A percentile compares a stretch with the other conserved stretches of the same genome.
phyloP scores from a whole-genome alignment of 1,284 basidiomycete genomes.

The Ganoderma resinaceum region DNA sequence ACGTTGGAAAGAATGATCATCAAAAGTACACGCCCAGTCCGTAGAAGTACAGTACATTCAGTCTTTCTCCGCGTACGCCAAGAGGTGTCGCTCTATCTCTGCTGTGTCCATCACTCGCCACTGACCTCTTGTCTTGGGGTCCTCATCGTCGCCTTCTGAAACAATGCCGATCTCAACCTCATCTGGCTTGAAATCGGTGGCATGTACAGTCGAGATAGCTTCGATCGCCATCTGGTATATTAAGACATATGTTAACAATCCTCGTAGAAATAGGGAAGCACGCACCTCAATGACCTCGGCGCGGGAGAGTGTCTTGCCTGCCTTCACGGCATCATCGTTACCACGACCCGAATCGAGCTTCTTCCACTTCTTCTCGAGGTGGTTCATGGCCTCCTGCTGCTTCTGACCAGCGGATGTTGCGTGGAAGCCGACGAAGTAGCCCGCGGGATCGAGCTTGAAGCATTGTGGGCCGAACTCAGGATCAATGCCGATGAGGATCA shows the following conservation, averaged over 20 bases:
- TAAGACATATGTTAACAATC: neutral
- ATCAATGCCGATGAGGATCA: constrained; percentile 96
- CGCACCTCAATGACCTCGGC: constrained; percentile 85
- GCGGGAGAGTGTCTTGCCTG: constrained; percentile 69
- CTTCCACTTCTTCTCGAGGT: constrained; percentile 99
- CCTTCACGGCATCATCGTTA: constrained; percentile 74
- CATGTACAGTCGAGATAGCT: constrained; percentile 90
- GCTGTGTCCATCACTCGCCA: constrained; percentile 87
- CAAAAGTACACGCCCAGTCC: constrained; percentile 20
- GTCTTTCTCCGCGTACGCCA: constrained; percentile 95
- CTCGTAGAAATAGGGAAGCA: constrained; percentile 14
- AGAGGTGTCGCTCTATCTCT: constrained; percentile 87
- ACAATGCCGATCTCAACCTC: constrained; percentile 91
- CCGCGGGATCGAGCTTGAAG: constrained; percentile 98
- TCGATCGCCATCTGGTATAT: constrained; percentile 87
- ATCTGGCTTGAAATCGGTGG: constrained; percentile 93
- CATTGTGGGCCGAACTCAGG: constrained; percentile 91
- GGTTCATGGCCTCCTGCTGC: constrained; percentile 98
- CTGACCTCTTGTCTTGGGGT: constrained; percentile 67
- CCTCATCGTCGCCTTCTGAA: constrained; percentile 74
- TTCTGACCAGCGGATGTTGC: constrained; percentile 97
- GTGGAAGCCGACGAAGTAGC: constrained; percentile 98
- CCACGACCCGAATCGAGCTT: constrained; percentile 82
- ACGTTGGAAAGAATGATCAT: neutral
- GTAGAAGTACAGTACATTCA: constrained; percentile 45